These are phyloP conservation scores for Vaccinium corymbosum DNA, from an alignment of 148 eudicot species.

Conservation along the genomic window DNA sequence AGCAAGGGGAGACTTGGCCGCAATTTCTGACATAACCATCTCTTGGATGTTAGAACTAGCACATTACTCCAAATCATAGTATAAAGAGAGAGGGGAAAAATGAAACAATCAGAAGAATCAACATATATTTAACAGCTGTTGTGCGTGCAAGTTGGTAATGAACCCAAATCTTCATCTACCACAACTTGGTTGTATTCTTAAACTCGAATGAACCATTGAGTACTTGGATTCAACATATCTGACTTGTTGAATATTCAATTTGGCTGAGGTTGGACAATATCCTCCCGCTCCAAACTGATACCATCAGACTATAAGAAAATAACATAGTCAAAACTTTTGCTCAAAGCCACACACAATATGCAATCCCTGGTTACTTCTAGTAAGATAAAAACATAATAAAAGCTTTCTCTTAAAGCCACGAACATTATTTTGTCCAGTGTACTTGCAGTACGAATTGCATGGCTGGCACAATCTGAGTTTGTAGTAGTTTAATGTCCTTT, in stretches of 20 bases:
- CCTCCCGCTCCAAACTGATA: background rate
- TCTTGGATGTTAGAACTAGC: background rate
- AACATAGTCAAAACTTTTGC: background rate
- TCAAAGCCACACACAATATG: background rate
- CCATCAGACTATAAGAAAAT: background rate
- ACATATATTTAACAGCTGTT: background rate
- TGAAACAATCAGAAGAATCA: background rate
- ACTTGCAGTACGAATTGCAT: too few relatives aligned
- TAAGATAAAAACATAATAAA: too few relatives aligned
- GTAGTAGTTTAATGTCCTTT: background rate
- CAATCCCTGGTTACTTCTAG: too few relatives aligned
- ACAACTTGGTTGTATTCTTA: background rate
- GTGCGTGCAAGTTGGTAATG: background rate
- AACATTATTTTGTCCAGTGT: too few relatives aligned
- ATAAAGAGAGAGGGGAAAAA: background rate
- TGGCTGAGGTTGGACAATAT: background rate
- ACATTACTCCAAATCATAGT: background rate
- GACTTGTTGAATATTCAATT: background rate
- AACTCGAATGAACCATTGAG: background rate
- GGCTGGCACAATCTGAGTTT: too few relatives aligned
- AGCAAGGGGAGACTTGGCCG: slow-evolving; percentile 85
- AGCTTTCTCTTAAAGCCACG: too few relatives aligned
- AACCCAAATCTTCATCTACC: background rate
- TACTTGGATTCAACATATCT: background rate
- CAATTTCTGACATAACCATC: slow-evolving; percentile 49